These are phyloP conservation scores for Dactylellina leptospora DNA, from an alignment of 2,329 filamentous ascomycete genomes.

Conservation along the genomic window DNA sequence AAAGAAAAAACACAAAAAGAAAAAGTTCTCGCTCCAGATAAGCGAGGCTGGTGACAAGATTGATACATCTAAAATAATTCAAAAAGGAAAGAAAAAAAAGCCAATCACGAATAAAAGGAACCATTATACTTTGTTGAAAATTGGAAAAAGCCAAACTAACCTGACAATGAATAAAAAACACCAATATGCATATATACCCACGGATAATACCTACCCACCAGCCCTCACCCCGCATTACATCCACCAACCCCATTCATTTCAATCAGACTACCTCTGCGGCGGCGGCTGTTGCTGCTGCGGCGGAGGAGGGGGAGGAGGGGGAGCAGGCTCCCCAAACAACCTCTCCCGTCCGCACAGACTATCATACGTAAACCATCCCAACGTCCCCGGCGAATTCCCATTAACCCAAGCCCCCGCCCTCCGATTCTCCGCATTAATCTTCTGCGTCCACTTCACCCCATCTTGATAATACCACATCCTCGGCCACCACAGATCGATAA, in stretches of 20 bases:
- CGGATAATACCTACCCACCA: neutral
- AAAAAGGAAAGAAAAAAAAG: constrained; percentile 1
- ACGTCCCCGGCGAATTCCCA: constrained; percentile 6
- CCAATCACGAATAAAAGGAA: neutral
- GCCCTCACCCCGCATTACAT: neutral
- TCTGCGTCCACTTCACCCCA: constrained; percentile 37
- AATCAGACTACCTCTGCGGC: no score
- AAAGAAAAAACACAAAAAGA: constrained; percentile 3
- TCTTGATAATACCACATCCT: constrained; percentile 52
- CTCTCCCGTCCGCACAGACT: constrained; percentile 35
- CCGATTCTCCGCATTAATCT: constrained; percentile 18
- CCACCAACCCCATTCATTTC: neutral
- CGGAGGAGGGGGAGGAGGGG: neutral
- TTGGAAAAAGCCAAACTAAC: neutral
- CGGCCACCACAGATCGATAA: constrained; percentile 51
- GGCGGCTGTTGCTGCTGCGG: neutral
- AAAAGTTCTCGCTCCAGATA: no score
- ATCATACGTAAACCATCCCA: constrained; percentile 43
- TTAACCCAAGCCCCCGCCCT: constrained; percentile 40
- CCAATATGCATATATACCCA: constrained; percentile 8
- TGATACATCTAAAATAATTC: neutral
- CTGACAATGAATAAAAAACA: neutral
- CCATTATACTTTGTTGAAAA: neutral
- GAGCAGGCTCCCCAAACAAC: constrained; percentile 37
- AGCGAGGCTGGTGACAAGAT: no score